These are phyloP conservation scores for Serpula lacrymans DNA, from an alignment of 768 basidiomycete genomes.

Conservation along the genomic window DNA sequence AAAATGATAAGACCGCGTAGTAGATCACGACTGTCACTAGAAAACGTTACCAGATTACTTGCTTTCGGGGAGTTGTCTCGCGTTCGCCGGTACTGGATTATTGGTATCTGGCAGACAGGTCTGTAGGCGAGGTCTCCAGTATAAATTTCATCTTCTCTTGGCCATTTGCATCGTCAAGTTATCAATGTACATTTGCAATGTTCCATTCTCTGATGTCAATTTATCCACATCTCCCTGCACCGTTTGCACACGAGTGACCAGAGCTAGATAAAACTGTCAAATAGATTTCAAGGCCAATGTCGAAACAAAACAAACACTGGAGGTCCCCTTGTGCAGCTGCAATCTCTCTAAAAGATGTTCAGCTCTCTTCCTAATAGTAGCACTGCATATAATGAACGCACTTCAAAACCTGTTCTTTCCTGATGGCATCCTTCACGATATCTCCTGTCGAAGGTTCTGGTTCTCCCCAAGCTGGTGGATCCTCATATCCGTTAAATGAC, in stretches of 20 bases:
- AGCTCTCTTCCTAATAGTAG: conserved; percentile 1
- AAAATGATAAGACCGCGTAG: too few species aligned
- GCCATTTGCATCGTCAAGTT: conserved; percentile 88
- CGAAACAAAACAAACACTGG: conserved; percentile 46
- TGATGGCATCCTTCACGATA: conserved; percentile 70
- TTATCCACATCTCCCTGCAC: conserved; percentile 82
- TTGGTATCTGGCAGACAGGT: too few species aligned
- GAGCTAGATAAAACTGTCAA: conserved; percentile 39
- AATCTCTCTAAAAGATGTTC: conserved; percentile 56
- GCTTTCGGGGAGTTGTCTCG: too few species aligned
- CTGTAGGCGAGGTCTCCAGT: too few species aligned
- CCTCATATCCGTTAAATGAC: conserved; percentile 43
- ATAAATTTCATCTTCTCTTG: conserved; percentile 56
- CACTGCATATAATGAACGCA: conserved; percentile 32
- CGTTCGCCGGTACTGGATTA: too few species aligned
- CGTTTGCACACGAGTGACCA: conserved; percentile 61
- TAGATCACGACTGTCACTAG: too few species aligned
- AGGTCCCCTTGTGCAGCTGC: conserved; percentile 72
- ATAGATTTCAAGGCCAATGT: background rate
- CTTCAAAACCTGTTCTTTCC: conserved; percentile 78
- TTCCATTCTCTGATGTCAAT: conserved; percentile 73
- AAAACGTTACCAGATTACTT: too few species aligned
- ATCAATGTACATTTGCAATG: conserved; percentile 86
- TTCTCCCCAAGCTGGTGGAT: conserved; percentile 49
- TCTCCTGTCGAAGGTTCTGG: conserved; percentile 48